Base-by-base conservation (phyloP, 2,329 filamentous ascomycete genomes). In the Aspergillus ochraceoroseus region DNA sequence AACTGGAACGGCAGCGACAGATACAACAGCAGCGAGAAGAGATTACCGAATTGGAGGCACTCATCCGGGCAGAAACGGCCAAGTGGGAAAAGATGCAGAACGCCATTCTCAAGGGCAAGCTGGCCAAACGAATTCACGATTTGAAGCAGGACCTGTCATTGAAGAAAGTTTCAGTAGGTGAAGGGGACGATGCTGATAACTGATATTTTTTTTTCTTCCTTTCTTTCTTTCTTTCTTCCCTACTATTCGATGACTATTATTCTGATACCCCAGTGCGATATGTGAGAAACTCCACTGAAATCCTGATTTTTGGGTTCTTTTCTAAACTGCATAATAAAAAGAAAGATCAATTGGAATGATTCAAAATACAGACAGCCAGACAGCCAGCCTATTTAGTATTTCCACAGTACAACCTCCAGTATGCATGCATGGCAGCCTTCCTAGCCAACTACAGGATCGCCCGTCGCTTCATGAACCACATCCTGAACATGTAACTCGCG, bases 21-120 rank as follows among this genome's bases (percentile, higher is more conserved):
- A 49, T 66, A 20, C 65, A 69, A 42, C 64, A 71, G 41, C 65
- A 66, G 32, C 65, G 65, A 9, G 69, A 72, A 45, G 62, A 69
- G 41, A 67, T 71, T 41, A 59, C 56, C 1, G 68, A 71, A 36
- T 48, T 71, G 13, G 66, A 70, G 35, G 57, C 58, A 2, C 50
- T 65, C 20, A 64, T 69, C 27, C 56, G 57, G 7, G 52, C 59
- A 2, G 64, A 68, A 41, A 68, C 63, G 0, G 53, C 54, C 19
- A 59, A 61, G 29, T 68, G 64, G 60, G 64, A 70, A 50, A 56
- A 55, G 27, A 61, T 65, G 44, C 50, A 54, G 36, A 70, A 70
- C 34, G 50, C 55, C 4, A 69, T 69, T 44, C 41, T 69, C 36
- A 65, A 64, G 44, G 55, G 54, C 38, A 71, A 71, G 54, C 62